These are phyloP conservation scores for Verticillium alfalfae DNA, from an alignment of 2,329 filamentous ascomycete species.

Conservation along the genomic window DNA sequence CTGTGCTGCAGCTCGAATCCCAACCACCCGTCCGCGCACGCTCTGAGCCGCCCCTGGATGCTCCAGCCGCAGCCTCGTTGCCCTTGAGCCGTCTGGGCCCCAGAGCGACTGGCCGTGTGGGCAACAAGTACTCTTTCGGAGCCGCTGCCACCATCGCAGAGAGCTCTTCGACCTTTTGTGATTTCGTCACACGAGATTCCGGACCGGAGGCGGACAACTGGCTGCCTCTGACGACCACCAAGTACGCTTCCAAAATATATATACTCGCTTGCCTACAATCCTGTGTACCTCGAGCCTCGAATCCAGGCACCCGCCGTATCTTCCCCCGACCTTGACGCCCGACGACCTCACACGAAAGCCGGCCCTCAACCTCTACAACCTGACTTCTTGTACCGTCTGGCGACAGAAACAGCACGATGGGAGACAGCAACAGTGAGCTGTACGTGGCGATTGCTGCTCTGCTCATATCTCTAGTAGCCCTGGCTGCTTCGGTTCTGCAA, in stretches of 20 bases:
- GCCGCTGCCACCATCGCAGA: not conserved
- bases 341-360: not conserved
- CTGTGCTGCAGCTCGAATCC: not conserved
- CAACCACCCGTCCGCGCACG: not conserved
- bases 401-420: not conserved
- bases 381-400: not conserved
- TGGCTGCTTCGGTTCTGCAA: conserved; percentile 38
- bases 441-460: conserved; percentile 37
- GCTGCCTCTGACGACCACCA: not conserved
- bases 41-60: not conserved
- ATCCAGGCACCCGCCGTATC: not conserved
- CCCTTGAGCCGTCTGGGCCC: not conserved
- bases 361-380: not conserved
- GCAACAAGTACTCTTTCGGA: not conserved
- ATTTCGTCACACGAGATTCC: not conserved
- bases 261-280: not conserved
- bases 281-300: not conserved
- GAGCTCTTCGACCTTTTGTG: not conserved
- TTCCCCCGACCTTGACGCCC: not conserved
- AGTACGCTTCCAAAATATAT: not conserved
- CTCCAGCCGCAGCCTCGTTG: not conserved
- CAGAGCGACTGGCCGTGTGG: not conserved
- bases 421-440: conserved; percentile 19
- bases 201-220: not conserved
- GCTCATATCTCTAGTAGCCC: conserved; percentile 39